phyloP scores from a whole-genome alignment of 129 eudicot genomes.

The Sambucus nigra region DNA sequence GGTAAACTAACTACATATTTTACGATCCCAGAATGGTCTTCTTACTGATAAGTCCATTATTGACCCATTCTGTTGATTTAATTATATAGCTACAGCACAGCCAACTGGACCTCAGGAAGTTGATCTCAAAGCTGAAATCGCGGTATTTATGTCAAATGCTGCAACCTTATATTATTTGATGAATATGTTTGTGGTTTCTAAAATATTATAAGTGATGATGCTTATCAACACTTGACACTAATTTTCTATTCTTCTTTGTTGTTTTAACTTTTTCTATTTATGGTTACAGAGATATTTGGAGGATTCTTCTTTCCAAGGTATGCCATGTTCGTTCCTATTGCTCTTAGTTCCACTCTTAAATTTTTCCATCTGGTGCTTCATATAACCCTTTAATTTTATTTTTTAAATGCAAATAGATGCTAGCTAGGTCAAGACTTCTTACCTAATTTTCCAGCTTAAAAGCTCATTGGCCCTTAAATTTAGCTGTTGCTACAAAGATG shows the following conservation, averaged over 20 bases:
- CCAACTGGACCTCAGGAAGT: slow-evolving; percentile 24
- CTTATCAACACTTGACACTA: too few species aligned
- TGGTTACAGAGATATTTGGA: slow-evolving; percentile 51
- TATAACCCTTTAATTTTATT: neutral
- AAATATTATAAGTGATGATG: neutral
- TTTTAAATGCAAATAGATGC: too few species aligned
- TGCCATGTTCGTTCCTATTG: neutral
- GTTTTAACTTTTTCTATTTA: neutral
- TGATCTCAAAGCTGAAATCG: slow-evolving; percentile 43
- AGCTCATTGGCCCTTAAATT: neutral
- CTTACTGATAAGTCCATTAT: neutral
- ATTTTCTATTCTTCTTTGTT: too few species aligned
- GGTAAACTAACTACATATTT: slow-evolving; percentile 23
- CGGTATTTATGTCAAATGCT: slow-evolving; percentile 32
- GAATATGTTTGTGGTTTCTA: neutral
- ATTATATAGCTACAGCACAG: slow-evolving; percentile 16
- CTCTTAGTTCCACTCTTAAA: neutral
- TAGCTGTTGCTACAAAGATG: neutral
- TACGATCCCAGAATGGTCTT: neutral
- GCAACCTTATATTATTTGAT: slow-evolving; percentile 1
- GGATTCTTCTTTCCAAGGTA: slow-evolving; percentile 80
- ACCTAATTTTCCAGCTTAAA: neutral
- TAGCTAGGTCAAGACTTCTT: neutral
- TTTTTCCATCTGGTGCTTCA: neutral
- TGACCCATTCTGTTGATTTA: slow-evolving; percentile 13